A percentile compares a stretch with the other conserved stretches of the same genome.
Evolutionary conservation across 805 yeast species (phyloP).

Genomic region (Metschnikowia orientalis): DNA sequence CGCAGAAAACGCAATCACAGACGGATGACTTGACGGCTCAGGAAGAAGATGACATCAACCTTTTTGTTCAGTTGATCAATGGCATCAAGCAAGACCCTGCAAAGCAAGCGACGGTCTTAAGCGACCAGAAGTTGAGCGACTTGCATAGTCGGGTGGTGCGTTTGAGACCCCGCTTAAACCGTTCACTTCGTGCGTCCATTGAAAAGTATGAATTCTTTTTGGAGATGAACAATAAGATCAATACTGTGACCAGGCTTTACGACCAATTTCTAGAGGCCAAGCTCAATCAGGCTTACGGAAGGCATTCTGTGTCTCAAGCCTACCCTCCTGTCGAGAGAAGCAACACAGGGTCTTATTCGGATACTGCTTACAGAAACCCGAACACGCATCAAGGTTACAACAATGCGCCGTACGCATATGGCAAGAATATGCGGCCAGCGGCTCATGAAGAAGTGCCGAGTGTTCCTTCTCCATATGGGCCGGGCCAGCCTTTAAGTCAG

Average conservation of each 20-base stretch:
- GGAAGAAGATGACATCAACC: slow-evolving; percentile 67
- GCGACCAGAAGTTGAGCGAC: slow-evolving; percentile 50
- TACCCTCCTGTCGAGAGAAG: too few species aligned
- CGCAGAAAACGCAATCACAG: too few species aligned
- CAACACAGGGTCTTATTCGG: too few species aligned
- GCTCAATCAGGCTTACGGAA: slow-evolving; percentile 34
- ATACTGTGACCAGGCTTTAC: slow-evolving; percentile 70
- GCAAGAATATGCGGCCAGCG: too few species aligned
- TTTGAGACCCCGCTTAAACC: slow-evolving; percentile 66
- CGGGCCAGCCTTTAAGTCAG: too few species aligned
- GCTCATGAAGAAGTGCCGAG: too few species aligned
- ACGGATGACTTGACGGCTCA: slow-evolving; percentile 49
- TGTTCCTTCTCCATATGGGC: too few species aligned
- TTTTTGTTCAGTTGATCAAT: slow-evolving; percentile 66
- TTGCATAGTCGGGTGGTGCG: slow-evolving; percentile 56
- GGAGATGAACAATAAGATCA: slow-evolving; percentile 73
- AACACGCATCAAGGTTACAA: too few species aligned
- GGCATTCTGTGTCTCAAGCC: slow-evolving; percentile 22
- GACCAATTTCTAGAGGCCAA: slow-evolving; percentile 65
- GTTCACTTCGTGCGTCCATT: slow-evolving; percentile 52
- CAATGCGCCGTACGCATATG: too few species aligned
- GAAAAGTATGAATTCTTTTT: slow-evolving; percentile 61
- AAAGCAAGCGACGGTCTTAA: slow-evolving; percentile 33
- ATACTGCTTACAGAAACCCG: too few species aligned
- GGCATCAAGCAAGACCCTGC: slow-evolving; percentile 44